Evolutionary conservation across 257 asterid genomes (phyloP), one percentile per base, ranked within the genome.

Genomic region (Solanum arcanum): DNA sequence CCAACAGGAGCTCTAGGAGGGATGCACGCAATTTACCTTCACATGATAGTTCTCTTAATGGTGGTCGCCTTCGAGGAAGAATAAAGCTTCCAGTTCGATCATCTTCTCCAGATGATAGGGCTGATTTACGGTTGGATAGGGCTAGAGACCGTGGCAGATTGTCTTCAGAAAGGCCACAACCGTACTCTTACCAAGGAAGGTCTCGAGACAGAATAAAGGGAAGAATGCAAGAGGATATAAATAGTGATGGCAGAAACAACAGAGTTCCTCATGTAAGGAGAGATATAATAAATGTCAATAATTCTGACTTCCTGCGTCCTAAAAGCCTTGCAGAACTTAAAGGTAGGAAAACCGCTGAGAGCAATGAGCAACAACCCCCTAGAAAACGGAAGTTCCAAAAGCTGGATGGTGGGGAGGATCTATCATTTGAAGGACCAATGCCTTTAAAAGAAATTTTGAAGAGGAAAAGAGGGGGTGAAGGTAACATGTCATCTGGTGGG

Each of bases 361-460:
- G 89, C 86, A 88, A 86, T 33, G 92, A 76, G 84, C 89, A 90
- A 87, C 93, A 91, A 80, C 90, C 86, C 69, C 89, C 90, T 69
- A 93, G 88, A 77, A 80, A 80, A 35, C 68, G 68, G 27, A 80
- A 80, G 85, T 80, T 80, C 85, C 85, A 80, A 47, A 80, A 80
- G 44, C 42, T 80, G 5, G 85, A 80, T 80, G 56, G 85, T 12
- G 87, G 33, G 75, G 44, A 47, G 44, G 90, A 86, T 81, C 86
- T 92, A 62, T 91, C 98, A n/a, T 96, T 96, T 87, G 97, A 96
- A 86, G 98, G 98, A 52, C 99, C 99, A 27, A 96, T 91, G 95
- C 96, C 99, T 33, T 92, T 96, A 33, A 87, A 92, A 83, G 98
- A 95, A 92, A 95, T 96, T 88, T 90, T 96, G 88, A 96, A 95